phyloP scores from a whole-genome alignment of 208 protist species.

The Phytomonas sp. region DNA sequence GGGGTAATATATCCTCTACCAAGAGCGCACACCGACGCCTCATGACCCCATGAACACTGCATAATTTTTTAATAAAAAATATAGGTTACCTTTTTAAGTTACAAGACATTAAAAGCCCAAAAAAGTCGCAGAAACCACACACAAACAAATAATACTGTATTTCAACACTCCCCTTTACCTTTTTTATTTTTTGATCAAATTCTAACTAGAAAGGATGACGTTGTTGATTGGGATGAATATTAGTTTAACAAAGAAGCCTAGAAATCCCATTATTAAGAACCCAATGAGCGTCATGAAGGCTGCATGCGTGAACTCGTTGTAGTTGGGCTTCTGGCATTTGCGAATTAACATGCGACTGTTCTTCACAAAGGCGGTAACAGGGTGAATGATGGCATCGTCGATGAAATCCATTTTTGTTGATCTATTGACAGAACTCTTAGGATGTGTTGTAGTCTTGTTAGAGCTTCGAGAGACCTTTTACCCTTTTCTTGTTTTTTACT shows the following conservation, averaged over 20 bases:
- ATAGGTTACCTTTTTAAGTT: too few relatives aligned
- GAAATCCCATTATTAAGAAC: conserved; percentile 92
- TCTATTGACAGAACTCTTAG: background rate
- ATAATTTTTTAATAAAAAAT: too few relatives aligned
- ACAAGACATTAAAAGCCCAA: too few relatives aligned
- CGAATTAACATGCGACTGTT: conserved; percentile 87
- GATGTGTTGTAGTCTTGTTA: background rate
- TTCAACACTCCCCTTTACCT: background rate
- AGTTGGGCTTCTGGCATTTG: conserved; percentile 91
- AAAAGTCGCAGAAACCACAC: too few relatives aligned
- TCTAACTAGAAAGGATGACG: conserved; percentile 81
- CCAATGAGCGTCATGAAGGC: conserved; percentile 83
- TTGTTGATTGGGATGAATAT: conserved; percentile 96
- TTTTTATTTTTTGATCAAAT: conserved; percentile 11
- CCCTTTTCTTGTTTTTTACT: background rate
- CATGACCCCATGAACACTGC: too few relatives aligned
- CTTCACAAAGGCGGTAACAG: conserved; percentile 68
- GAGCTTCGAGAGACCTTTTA: background rate
- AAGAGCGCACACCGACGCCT: too few relatives aligned
- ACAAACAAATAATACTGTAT: too few relatives aligned
- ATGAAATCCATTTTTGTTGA: conserved; percentile 74
- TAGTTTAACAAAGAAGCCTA: conserved; percentile 94
- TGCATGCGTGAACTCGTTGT: conserved; percentile 88
- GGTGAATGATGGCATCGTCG: conserved; percentile 70
- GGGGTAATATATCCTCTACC: too few relatives aligned